phyloP scores from a whole-genome alignment of 192 early-diverging fungal species.

The Coemansia asiatica region DNA sequence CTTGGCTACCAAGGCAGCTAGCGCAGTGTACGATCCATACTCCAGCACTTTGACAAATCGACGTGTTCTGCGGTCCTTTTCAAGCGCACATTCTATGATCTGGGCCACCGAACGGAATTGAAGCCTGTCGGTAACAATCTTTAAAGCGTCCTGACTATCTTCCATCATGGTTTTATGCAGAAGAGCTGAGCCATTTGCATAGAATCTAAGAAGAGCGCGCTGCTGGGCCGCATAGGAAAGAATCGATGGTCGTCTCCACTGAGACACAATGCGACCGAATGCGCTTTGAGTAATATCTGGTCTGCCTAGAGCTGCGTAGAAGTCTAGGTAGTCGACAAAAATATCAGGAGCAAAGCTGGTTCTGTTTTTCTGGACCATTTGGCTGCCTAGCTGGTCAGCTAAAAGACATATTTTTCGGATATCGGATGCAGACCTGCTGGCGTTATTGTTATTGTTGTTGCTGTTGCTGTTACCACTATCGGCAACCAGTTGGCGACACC shows the following conservation, averaged over 20 bases:
- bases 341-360: not conserved
- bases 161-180: conserved; percentile 10
- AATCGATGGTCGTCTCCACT: conserved; percentile 22
- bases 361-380: not conserved
- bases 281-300: conserved; percentile 44
- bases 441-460: too few species aligned
- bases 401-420: conserved; percentile 15
- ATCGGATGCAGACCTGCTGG: not conserved
- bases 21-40: conserved; percentile 19
- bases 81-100: conserved; percentile 17
- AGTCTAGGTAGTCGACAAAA: conserved; percentile 25
- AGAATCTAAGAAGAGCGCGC: conserved; percentile 29
- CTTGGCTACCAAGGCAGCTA: conserved; percentile 16
- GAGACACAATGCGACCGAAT: conserved; percentile 6
- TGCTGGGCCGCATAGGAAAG: conserved; percentile 25
- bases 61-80: conserved; percentile 18
- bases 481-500: conserved; percentile 8
- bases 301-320: conserved; percentile 42
- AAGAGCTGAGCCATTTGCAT: not conserved
- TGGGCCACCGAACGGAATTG: not conserved
- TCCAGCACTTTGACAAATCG: conserved; percentile 20
- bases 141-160: not conserved
- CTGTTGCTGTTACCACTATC: not conserved
- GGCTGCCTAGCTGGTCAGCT: conserved; percentile 28
- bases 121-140: conserved; percentile 13